Evolutionary conservation across 2,329 filamentous ascomycete genomes (phyloP).

Genomic region (Rhinocladiella mackenziei): DNA sequence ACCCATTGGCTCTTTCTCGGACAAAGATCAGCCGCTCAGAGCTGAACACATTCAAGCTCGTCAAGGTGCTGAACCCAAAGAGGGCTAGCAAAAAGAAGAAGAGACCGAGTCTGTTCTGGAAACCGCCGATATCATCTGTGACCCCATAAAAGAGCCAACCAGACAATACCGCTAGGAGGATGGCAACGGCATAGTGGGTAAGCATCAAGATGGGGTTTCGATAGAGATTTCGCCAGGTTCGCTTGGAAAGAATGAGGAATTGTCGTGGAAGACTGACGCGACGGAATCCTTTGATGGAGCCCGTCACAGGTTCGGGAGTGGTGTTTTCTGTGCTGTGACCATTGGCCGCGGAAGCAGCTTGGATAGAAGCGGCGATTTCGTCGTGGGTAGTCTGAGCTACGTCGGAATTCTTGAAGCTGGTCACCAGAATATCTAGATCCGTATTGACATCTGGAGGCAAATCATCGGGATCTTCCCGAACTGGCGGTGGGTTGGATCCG

Average conservation of each 20-base stretch:
- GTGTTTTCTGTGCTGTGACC: slow-evolving; percentile 55
- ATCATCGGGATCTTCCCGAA: slow-evolving; percentile 65
- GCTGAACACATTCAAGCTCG: slow-evolving; percentile 88
- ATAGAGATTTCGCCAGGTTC: slow-evolving; percentile 97
- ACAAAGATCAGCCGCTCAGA: slow-evolving; percentile 87
- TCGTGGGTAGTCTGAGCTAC: slow-evolving; percentile 70
- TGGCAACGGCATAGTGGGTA: slow-evolving; percentile 95
- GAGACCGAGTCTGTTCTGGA: slow-evolving; percentile 92
- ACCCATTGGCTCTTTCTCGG: slow-evolving; percentile 90
- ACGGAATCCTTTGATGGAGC: slow-evolving; percentile 70
- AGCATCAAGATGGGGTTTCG: slow-evolving; percentile 97
- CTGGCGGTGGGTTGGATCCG: slow-evolving; percentile 54
- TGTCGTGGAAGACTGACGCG: slow-evolving; percentile 76
- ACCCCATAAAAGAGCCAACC: slow-evolving; percentile 95
- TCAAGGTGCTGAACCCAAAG: slow-evolving; percentile 95
- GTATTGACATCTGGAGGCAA: slow-evolving; percentile 60
- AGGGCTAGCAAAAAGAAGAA: slow-evolving; percentile 97
- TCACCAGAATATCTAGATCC: slow-evolving; percentile 77
- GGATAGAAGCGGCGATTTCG: slow-evolving; percentile 70
- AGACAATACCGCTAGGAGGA: slow-evolving; percentile 86
- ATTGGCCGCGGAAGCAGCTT: slow-evolving; percentile 63
- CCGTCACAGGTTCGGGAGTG: slow-evolving; percentile 39
- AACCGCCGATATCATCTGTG: slow-evolving; percentile 92
- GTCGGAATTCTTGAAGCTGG: slow-evolving; percentile 70
- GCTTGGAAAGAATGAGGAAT: slow-evolving; percentile 80